Evolutionary conservation across 2,329 filamentous ascomycete genomes (phyloP).

Genomic region (Aspergillus udagawae): DNA sequence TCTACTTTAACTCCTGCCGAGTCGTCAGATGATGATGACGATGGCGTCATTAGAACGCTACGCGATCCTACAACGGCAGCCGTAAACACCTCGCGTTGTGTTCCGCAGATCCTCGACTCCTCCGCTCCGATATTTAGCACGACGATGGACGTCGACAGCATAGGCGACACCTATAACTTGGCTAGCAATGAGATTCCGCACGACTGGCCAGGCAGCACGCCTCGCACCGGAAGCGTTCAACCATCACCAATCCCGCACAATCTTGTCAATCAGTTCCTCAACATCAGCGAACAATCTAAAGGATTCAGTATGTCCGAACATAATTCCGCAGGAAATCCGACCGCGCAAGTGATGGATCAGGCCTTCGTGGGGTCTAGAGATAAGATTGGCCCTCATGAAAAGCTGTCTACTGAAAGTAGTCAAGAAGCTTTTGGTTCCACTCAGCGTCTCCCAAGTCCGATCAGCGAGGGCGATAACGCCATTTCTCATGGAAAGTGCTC

Average conservation of each 20-base stretch:
- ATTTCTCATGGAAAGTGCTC: slow-evolving; percentile 7
- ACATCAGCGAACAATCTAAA: slow-evolving; percentile 26
- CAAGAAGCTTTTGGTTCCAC: slow-evolving; percentile 16
- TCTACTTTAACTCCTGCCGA: slow-evolving; percentile 34
- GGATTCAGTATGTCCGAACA: slow-evolving; percentile 29
- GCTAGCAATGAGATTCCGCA: slow-evolving; percentile 14
- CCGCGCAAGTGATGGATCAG: background rate
- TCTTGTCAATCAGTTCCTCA: slow-evolving; percentile 28
- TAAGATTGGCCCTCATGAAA: background rate
- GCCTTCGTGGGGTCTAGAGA: background rate
- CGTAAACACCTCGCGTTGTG: slow-evolving; percentile 2
- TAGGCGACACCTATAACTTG: slow-evolving; percentile 15
- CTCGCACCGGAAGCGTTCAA: slow-evolving; percentile 15
- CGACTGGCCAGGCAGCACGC: slow-evolving; percentile 18
- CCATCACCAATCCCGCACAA: slow-evolving; percentile 28
- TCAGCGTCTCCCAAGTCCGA: slow-evolving; percentile 37
- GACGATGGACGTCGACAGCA: slow-evolving; percentile 30
- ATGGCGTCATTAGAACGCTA: slow-evolving; percentile 7
- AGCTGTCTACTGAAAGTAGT: background rate
- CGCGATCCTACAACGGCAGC: background rate
- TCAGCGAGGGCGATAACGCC: slow-evolving; percentile 33
- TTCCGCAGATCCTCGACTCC: background rate
- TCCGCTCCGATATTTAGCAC: slow-evolving; percentile 2
- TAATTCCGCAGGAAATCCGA: slow-evolving; percentile 16
- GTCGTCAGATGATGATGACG: slow-evolving; percentile 34